Evolutionary conservation across 2,329 filamentous ascomycete species (phyloP), one percentile per base, ranked within the genome.

Genomic region (Microcyclospora tardicrescens): DNA sequence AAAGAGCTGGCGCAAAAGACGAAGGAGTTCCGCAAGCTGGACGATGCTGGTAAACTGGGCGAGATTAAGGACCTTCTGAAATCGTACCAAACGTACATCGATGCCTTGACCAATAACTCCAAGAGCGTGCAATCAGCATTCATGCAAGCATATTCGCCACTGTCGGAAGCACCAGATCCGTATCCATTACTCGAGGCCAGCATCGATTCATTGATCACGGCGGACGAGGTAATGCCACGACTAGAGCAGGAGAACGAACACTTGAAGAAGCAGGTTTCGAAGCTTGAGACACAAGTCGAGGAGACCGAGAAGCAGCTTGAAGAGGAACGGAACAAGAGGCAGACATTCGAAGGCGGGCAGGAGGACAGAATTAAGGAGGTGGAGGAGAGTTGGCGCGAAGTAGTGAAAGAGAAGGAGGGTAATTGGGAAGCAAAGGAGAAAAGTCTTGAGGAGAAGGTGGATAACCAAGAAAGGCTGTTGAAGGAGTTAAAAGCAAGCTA

Each of bases 1-100:
- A 98, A 98, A 59, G 93, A 98, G 44, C 69, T 98, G 14, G 91
- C 93, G n/a, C 87, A 95, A 58, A 96, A 95, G 70, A 98, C 91
- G 1, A 98, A 98, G 56, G 89, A 96, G 54, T 98, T 96, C 52
- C 73, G 87, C 44, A 96, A 95, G 61, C 72, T 93, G 10, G 89
- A 96, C 52, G 86, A 98, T 67, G 67, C 81, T 10, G 76, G 75
- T 40, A 98, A 96, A 61, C 65, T 98, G 38, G 69, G 71, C 5
- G 91, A 98, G 61, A 78, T 93, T 66, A 98, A 96, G 64, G 77
- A 77, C 30, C 65, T 98, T 36, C 65, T 98, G 42, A 55, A 60
- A 89, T 86, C 87, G 36, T 98, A 98, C 67, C 91, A 98, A 64
- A 82, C 81, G 37, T 98, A 96, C 57, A 95, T 98, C 60, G 91